A percentile compares a stretch with the other conserved stretches of the same genome.
phyloP scores from a whole-genome alignment of 192 early-diverging fungal species.

The Entomortierella chlamydospora region DNA sequence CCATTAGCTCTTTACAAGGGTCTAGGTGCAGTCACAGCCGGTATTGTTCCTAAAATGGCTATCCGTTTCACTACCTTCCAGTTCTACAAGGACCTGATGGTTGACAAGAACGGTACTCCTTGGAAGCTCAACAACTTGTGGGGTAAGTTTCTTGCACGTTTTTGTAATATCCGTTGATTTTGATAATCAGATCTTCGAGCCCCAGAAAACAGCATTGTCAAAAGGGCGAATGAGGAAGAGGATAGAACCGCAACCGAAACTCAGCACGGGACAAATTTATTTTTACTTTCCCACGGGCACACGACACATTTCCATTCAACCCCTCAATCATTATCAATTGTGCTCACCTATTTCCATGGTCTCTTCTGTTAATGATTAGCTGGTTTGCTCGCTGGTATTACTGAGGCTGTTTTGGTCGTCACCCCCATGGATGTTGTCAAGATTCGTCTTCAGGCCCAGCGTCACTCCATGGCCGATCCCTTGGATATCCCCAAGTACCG shows the following conservation, averaged over 20 bases:
- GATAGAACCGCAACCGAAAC: neutral
- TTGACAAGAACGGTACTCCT: conserved; percentile 78
- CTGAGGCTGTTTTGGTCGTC: conserved; percentile 94
- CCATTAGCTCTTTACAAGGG: conserved; percentile 95
- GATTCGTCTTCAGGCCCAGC: conserved; percentile 96
- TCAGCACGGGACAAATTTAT: neutral
- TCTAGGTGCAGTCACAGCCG: conserved; percentile 93
- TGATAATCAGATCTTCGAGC: neutral
- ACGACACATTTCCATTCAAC: neutral
- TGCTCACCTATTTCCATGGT: neutral
- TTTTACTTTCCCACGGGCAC: conserved; percentile 7
- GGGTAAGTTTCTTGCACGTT: conserved; percentile 34
- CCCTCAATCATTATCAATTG: neutral
- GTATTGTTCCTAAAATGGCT: conserved; percentile 99
- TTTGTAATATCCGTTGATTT: neutral
- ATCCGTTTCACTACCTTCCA: conserved; percentile 98
- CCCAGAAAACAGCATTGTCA: neutral
- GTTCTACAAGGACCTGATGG: conserved; percentile 86
- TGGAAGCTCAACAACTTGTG: conserved; percentile 65
- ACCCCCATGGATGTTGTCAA: conserved; percentile 99
- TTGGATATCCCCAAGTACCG: conserved; percentile 97
- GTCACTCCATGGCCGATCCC: conserved; percentile 96
- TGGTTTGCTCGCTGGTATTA: conserved; percentile 91
- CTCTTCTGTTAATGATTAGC: conserved; percentile 61
- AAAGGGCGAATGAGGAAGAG: neutral